Conservation (phyloP, 495 filamentous ascomycete genomes). For the Aspergillus bertholletiae region DNA sequence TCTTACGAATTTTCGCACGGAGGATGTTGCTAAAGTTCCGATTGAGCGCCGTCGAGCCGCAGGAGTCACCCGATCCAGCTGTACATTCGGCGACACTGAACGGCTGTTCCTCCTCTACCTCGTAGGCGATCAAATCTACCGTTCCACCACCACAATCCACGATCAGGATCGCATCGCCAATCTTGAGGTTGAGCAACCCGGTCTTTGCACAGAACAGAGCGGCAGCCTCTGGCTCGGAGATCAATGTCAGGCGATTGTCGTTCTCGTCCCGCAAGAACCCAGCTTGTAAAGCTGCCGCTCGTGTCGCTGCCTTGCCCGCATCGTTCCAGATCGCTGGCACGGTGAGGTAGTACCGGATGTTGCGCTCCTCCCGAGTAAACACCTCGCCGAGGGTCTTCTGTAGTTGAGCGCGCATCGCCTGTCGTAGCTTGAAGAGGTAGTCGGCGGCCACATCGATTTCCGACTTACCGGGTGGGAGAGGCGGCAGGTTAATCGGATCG, state of each 20-base stretch:
- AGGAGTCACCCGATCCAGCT: slow-evolving; percentile 74
- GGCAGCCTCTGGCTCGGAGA: slow-evolving; percentile 75
- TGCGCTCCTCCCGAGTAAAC: slow-evolving; percentile 73
- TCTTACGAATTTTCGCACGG: slow-evolving; percentile 76
- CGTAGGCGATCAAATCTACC: slow-evolving; percentile 77
- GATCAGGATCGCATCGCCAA: slow-evolving; percentile 72
- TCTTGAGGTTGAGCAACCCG: slow-evolving; percentile 69
- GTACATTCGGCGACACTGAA: slow-evolving; percentile 78
- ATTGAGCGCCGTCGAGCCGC: slow-evolving; percentile 75
- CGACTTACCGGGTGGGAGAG: slow-evolving; percentile 72
- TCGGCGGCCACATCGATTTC: slow-evolving; percentile 79
- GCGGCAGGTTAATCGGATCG: slow-evolving; percentile 75
- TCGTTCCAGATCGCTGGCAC: slow-evolving; percentile 82
- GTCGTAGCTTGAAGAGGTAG: slow-evolving; percentile 75
- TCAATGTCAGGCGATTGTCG: slow-evolving; percentile 68
- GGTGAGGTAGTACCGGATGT: slow-evolving; percentile 73
- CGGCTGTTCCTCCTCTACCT: slow-evolving; percentile 74
- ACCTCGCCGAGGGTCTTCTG: slow-evolving; percentile 76
- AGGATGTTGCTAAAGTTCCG: slow-evolving; percentile 78
- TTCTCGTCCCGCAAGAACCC: slow-evolving; percentile 75
- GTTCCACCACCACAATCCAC: slow-evolving; percentile 80
- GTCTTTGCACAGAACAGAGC: slow-evolving; percentile 79
- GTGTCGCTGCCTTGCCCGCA: slow-evolving; percentile 73
- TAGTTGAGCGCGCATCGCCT: slow-evolving; percentile 71
- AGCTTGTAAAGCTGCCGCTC: slow-evolving; percentile 72